Percentiles rank a stretch among this genome's conserved stretches.
Conservation (phyloP, 1,284 basidiomycete species). For the Sporisorium exsertum region DNA sequence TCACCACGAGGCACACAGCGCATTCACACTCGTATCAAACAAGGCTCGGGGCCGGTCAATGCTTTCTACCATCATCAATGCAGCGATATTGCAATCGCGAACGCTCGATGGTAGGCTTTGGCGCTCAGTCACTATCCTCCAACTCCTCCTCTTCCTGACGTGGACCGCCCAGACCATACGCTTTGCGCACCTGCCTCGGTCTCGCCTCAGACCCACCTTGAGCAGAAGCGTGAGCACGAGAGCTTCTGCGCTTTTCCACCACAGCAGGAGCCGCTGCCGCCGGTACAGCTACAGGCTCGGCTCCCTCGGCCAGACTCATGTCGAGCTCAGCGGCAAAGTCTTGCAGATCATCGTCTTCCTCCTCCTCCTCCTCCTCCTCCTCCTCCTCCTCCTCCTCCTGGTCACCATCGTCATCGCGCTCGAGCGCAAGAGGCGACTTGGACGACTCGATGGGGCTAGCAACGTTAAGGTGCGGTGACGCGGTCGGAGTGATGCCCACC, state of each 20-base stretch:
- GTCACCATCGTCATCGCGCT: background rate
- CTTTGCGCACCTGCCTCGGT: slow-evolving; percentile 27
- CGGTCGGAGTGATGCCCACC: slow-evolving; percentile 34
- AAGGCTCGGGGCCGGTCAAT: no score
- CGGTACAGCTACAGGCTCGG: slow-evolving; percentile 15
- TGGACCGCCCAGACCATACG: slow-evolving; percentile 46
- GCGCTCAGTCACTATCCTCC: slow-evolving; percentile 41
- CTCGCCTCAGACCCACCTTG: slow-evolving; percentile 1
- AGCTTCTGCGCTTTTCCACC: slow-evolving; percentile 28
- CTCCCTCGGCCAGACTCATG: slow-evolving; percentile 39
- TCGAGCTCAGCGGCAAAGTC: slow-evolving; percentile 54
- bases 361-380: slow-evolving; percentile 9
- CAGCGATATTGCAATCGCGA: no score
- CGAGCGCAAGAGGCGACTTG: slow-evolving; percentile 2
- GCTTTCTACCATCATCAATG: no score
- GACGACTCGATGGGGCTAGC: slow-evolving; percentile 12
- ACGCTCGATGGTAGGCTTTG: no score
- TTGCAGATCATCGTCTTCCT: slow-evolving; percentile 42
- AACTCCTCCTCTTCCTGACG: slow-evolving; percentile 49
- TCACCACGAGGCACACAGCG: background rate
- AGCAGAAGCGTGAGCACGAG: background rate
- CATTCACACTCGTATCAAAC: background rate
- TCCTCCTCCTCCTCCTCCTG: background rate
- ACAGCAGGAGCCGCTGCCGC: slow-evolving; percentile 2
- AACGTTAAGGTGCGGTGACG: slow-evolving; percentile 32